Conservation (phyloP, 2,329 filamentous ascomycete species). For the Mycogone perniciosa region DNA sequence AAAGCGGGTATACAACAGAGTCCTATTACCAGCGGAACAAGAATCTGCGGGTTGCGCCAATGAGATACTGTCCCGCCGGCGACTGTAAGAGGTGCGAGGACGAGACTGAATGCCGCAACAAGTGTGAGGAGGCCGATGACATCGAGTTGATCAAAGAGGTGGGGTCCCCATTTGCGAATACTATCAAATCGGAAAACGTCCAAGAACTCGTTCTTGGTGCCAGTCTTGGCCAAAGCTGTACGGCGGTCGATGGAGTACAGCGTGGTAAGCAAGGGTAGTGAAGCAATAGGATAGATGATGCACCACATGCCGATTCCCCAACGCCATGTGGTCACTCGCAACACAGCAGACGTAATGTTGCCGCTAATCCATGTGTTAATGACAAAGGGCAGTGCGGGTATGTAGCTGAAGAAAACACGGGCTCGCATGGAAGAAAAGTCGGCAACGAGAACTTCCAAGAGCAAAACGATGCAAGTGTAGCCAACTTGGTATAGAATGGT, state of each 20-base stretch:
- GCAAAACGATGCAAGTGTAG: slow-evolving; percentile 50
- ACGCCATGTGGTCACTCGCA: slow-evolving; percentile 46
- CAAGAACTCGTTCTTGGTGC: background rate
- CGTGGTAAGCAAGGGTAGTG: slow-evolving; percentile 46
- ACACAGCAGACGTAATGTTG: slow-evolving; percentile 45
- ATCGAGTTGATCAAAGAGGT: slow-evolving; percentile 53
- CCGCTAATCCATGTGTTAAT: slow-evolving; percentile 60
- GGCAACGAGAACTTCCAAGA: slow-evolving; percentile 55
- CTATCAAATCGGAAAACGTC: background rate
- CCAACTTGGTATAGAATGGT: slow-evolving; percentile 53
- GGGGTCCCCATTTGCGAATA: slow-evolving; percentile 27
- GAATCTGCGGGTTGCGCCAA: slow-evolving; percentile 46
- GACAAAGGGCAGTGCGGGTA: slow-evolving; percentile 53
- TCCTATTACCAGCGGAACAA: slow-evolving; percentile 46
- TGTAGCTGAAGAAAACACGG: slow-evolving; percentile 55
- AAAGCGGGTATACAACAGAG: slow-evolving; percentile 42
- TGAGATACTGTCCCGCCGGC: slow-evolving; percentile 42
- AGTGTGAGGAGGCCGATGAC: slow-evolving; percentile 42
- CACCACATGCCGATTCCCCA: slow-evolving; percentile 62
- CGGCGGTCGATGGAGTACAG: slow-evolving; percentile 29
- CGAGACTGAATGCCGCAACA: slow-evolving; percentile 39
- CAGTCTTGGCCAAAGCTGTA: background rate
- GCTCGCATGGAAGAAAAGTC: slow-evolving; percentile 55
- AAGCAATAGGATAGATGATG: slow-evolving; percentile 52
- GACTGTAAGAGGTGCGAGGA: slow-evolving; percentile 47